These are phyloP conservation scores for Fusarium subglutinans DNA, from an alignment of 2,329 filamentous ascomycete genomes.

Conservation along the genomic window DNA sequence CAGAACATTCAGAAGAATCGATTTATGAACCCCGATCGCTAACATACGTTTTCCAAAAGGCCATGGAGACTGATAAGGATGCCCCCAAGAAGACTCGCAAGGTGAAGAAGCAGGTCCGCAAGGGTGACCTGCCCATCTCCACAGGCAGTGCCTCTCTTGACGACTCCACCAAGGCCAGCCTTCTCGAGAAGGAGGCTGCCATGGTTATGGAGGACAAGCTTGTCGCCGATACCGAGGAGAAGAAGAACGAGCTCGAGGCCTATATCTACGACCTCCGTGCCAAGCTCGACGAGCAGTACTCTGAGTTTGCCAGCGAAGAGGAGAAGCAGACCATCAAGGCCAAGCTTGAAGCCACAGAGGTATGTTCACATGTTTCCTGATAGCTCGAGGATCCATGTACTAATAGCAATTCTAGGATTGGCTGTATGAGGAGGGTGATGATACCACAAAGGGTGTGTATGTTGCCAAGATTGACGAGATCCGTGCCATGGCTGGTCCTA, in stretches of 20 bases:
- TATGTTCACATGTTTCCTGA: conserved; percentile 58
- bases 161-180: conserved; percentile 68
- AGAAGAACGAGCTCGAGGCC: conserved; percentile 99
- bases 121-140: conserved; percentile 91
- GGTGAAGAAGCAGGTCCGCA: conserved; percentile 99
- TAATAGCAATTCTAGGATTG: conserved; percentile 75
- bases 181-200: conserved; percentile 81
- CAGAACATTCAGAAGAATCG: conserved; percentile 1
- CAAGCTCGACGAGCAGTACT: conserved; percentile 92
- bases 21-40: conserved; percentile 34
- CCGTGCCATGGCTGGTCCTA: conserved; percentile 86
- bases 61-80: conserved; percentile 85
- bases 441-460: conserved; percentile 93
- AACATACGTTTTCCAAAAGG: conserved; percentile 57
- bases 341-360: conserved; percentile 87
- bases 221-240: conserved; percentile 96
- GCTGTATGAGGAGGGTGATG: conserved; percentile 97
- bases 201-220: conserved; percentile 99
- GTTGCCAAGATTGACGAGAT: conserved; percentile 96
- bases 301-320: conserved; percentile 88
- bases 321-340: conserved; percentile 88
- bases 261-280: conserved; percentile 97
- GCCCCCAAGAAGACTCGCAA: conserved; percentile 89
- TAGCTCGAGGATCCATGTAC: background rate
- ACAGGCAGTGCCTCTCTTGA: conserved; percentile 86